Evolutionary conservation across 1,284 basidiomycete genomes (phyloP).

Genomic region (Somion occarium): DNA sequence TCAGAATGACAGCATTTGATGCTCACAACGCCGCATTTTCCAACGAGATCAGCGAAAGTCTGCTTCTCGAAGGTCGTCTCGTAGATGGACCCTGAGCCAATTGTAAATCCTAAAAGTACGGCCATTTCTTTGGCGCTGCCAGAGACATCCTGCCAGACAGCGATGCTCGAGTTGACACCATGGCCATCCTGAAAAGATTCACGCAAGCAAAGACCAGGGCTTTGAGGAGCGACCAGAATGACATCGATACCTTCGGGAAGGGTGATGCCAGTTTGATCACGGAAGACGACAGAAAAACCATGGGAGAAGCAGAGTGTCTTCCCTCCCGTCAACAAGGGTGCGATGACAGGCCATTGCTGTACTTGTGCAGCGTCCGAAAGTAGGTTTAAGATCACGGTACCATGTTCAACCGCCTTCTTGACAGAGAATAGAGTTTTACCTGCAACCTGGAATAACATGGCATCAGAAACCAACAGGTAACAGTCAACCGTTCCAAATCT

Average conservation of each 20-base stretch:
- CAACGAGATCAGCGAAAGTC: constrained; percentile 98
- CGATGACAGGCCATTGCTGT: constrained; percentile 85
- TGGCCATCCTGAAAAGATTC: constrained; percentile 99
- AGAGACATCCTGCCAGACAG: constrained; percentile 91
- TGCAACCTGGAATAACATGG: constrained; percentile 57
- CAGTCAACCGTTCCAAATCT: constrained; percentile 8
- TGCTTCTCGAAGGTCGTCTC: constrained; percentile 99
- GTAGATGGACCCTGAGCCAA: constrained; percentile 96
- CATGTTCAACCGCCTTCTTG: constrained; percentile 92
- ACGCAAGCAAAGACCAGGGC: constrained; percentile 97
- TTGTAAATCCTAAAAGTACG: constrained; percentile 88
- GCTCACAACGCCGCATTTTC: constrained; percentile 97
- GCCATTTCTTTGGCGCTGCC: constrained; percentile 98
- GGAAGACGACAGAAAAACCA: constrained; percentile 99
- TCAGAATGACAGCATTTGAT: neutral
- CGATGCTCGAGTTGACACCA: constrained; percentile 90
- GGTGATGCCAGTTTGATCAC: constrained; percentile 93
- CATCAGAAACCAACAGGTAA: neutral
- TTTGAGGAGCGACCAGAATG: constrained; percentile 98
- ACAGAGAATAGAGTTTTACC: constrained; percentile 98
- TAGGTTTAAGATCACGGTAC: constrained; percentile 99
- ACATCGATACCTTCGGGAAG: constrained; percentile 95
- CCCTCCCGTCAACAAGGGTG: constrained; percentile 94
- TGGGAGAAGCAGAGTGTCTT: constrained; percentile 99
- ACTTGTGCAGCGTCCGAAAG: constrained; percentile 98